phyloP scores from a whole-genome alignment of 164 flowering plant genomes.

The Kalanchoe fedtschenkoi region DNA sequence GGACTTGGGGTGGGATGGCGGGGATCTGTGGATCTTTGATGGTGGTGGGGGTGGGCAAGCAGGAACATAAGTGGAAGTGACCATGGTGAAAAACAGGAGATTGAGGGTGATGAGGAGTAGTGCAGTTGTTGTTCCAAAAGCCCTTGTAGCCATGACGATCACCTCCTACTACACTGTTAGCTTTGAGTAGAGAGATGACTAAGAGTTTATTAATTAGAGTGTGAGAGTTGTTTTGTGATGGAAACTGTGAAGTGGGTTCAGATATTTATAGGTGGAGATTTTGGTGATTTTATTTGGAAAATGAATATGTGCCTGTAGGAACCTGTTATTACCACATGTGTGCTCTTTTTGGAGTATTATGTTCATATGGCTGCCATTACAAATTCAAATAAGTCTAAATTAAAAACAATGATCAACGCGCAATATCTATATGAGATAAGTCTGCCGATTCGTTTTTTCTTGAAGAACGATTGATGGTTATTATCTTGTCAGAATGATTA shows the following conservation, averaged over 20 bases:
- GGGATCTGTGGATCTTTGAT: background rate
- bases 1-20: background rate
- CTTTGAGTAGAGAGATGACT: background rate
- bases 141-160: conserved; percentile 16
- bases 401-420: too few species aligned
- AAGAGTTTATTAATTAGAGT: background rate
- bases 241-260: background rate
- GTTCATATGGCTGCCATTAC: too few species aligned
- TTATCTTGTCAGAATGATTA: too few species aligned
- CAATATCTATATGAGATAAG: too few species aligned
- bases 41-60: conserved; percentile 8
- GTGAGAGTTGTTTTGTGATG: background rate
- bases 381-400: too few species aligned
- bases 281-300: too few species aligned
- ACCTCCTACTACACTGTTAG: too few species aligned
- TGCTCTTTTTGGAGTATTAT: background rate
- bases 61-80: conserved; percentile 13
- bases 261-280: conserved; percentile 13
- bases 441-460: too few species aligned
- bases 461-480: too few species aligned
- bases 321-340: too few species aligned
- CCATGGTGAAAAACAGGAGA: conserved; percentile 19
- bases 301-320: too few species aligned
- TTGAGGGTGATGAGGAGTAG: conserved; percentile 17
- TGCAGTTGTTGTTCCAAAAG: conserved; percentile 10